These are phyloP conservation scores for Gnomoniopsis smithogilvyi DNA, from an alignment of 2,329 filamentous ascomycete genomes.

Conservation along the genomic window DNA sequence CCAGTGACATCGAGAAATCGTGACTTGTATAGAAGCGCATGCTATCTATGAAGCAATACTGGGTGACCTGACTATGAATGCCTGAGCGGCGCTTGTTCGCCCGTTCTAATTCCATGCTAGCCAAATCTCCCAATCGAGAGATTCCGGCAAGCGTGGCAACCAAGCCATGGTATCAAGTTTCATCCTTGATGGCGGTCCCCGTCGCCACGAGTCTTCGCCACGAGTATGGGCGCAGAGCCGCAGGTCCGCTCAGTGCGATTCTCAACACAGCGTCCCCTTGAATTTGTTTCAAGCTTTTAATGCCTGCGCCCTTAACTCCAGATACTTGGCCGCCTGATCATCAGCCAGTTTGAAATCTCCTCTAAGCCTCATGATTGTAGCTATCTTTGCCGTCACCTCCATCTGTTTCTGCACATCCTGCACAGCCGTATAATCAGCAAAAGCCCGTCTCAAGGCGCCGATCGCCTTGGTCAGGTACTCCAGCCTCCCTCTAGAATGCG, in stretches of 20 bases:
- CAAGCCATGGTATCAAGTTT: background rate
- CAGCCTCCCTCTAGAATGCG: constrained; percentile 40
- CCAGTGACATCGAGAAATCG: background rate
- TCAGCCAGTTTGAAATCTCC: constrained; percentile 64
- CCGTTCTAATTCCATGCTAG: background rate
- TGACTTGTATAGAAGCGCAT: background rate
- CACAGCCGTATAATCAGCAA: constrained; percentile 61
- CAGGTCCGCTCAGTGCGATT: background rate
- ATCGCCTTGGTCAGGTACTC: constrained; percentile 58
- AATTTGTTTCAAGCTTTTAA: background rate
- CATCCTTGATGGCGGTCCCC: background rate
- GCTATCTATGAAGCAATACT: background rate
- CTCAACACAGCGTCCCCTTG: background rate
- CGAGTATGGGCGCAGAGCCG: background rate
- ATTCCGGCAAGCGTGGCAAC: background rate
- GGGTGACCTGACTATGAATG: background rate
- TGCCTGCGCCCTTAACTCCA: constrained; percentile 50
- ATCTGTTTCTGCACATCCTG: constrained; percentile 70
- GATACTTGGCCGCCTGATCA: constrained; percentile 63
- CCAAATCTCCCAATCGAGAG: background rate
- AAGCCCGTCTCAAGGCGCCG: constrained; percentile 60
- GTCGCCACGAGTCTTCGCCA: background rate
- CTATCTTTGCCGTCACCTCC: constrained; percentile 80
- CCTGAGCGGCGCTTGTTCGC: background rate
- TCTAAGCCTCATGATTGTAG: constrained; percentile 67